These are phyloP conservation scores for Fagopyrum homotropicum DNA, from an alignment of 148 eudicot genomes.

Conservation along the genomic window DNA sequence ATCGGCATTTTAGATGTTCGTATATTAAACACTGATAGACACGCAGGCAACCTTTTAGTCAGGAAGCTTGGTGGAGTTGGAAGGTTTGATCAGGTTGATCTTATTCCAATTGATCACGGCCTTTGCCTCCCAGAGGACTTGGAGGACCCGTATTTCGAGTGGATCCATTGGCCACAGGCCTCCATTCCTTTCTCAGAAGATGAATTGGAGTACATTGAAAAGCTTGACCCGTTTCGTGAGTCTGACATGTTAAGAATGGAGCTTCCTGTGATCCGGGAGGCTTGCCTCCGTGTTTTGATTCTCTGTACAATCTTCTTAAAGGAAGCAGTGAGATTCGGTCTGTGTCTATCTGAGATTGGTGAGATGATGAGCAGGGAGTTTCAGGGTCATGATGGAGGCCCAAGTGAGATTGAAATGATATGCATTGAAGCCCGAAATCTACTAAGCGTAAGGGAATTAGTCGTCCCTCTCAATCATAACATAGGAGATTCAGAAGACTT, in stretches of 20 bases:
- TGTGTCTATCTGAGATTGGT: slow-evolving; percentile 41
- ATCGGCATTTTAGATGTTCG: slow-evolving; percentile 36
- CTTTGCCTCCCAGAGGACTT: slow-evolving; percentile 38
- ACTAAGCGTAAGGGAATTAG: slow-evolving; percentile 1
- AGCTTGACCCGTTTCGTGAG: slow-evolving; percentile 27
- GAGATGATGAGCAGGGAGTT: slow-evolving; percentile 44
- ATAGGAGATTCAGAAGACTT: slow-evolving; percentile 19
- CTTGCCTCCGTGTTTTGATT: slow-evolving; percentile 28
- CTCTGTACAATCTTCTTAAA: slow-evolving; percentile 34
- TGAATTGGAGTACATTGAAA: slow-evolving; percentile 29
- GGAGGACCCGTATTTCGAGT: slow-evolving; percentile 42
- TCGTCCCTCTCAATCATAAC: neutral
- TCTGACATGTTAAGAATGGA: slow-evolving; percentile 31
- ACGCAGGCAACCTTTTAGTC: slow-evolving; percentile 35
- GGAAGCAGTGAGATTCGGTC: slow-evolving; percentile 31
- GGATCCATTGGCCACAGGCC: slow-evolving; percentile 46
- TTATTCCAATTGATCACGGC: slow-evolving; percentile 38
- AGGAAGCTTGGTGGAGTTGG: slow-evolving; percentile 26
- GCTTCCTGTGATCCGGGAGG: slow-evolving; percentile 38
- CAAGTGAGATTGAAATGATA: slow-evolving; percentile 32
- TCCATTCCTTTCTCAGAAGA: slow-evolving; percentile 37
- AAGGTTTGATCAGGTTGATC: slow-evolving; percentile 28
- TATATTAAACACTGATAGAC: slow-evolving; percentile 34
- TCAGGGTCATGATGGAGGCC: slow-evolving; percentile 20
- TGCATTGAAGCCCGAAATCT: slow-evolving; percentile 28